Evolutionary conservation across 441 rosid genomes (phyloP).

Genomic region (Arabidopsis hybrid): DNA sequence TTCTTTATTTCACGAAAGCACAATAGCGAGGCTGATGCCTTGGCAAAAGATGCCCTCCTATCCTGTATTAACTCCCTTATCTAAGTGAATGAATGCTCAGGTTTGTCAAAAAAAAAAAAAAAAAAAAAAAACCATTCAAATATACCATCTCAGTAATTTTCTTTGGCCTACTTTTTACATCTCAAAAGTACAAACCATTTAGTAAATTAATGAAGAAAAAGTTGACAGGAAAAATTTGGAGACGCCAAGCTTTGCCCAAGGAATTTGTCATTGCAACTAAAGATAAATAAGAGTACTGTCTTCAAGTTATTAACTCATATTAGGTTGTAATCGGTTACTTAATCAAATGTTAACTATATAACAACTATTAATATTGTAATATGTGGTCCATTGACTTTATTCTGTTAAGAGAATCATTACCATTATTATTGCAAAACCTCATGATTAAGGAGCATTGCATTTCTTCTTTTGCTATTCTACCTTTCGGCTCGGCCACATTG

Average conservation of each 20-base stretch:
- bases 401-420: constrained; percentile 39
- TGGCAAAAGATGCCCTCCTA: too few species aligned
- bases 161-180: too few species aligned
- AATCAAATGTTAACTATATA: constrained; percentile 37
- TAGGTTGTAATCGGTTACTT: constrained; percentile 35
- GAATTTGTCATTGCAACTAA: constrained; percentile 29
- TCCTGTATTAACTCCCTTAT: too few species aligned
- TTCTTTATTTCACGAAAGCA: too few species aligned
- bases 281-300: not conserved
- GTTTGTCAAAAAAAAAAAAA: too few species aligned
- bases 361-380: constrained; percentile 11
- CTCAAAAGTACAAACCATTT: too few species aligned
- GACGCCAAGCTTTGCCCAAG: constrained; percentile 30
- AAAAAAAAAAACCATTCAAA: too few species aligned
- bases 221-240: not conserved
- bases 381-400: constrained; percentile 42
- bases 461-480: constrained; percentile 32
- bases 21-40: too few species aligned
- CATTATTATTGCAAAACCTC: constrained; percentile 43
- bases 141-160: too few species aligned
- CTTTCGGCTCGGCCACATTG: constrained; percentile 41
- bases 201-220: not conserved
- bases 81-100: too few species aligned
- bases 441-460: constrained; percentile 45
- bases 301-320: constrained; percentile 35